These are phyloP conservation scores for Mycena alexandri DNA, from an alignment of 768 basidiomycete species.

Conservation along the genomic window DNA sequence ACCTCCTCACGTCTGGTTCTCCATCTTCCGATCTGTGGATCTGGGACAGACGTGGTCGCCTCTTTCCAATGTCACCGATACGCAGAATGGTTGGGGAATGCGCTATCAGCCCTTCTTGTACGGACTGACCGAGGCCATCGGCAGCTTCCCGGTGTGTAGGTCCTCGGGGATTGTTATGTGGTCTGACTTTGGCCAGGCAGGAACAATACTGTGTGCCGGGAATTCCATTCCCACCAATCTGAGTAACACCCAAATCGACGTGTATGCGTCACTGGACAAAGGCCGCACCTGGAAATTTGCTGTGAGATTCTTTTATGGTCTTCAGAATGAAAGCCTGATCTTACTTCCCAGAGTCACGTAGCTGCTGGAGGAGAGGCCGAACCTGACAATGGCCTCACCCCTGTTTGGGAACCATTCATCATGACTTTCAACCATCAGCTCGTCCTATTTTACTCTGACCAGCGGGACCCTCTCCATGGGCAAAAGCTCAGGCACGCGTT, in stretches of 20 bases:
- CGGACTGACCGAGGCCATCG: conserved; percentile 30
- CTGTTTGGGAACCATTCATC: conserved; percentile 42
- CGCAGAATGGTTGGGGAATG: conserved; percentile 37
- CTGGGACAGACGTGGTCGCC: conserved; percentile 37
- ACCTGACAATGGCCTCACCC: conserved; percentile 37
- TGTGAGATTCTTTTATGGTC: conserved; percentile 6
- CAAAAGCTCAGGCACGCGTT: conserved; percentile 35
- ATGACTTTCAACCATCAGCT: conserved; percentile 35
- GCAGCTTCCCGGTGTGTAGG: conserved; percentile 25
- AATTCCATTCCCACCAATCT: conserved; percentile 38
- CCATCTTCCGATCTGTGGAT: conserved; percentile 35
- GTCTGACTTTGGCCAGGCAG: conserved; percentile 21
- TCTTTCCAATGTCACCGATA: conserved; percentile 36
- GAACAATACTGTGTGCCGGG: conserved; percentile 37
- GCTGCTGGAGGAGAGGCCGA: conserved; percentile 36
- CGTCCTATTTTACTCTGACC: conserved; percentile 40
- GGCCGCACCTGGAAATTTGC: conserved; percentile 34
- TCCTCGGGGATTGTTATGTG: neutral
- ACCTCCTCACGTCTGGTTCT: conserved; percentile 35
- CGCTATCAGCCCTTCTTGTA: conserved; percentile 41
- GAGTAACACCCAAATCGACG: conserved; percentile 37
- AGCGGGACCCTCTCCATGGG: conserved; percentile 39
- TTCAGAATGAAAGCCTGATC: neutral
- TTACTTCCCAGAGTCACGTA: conserved; percentile 31
- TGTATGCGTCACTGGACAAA: conserved; percentile 38